Base-by-base conservation (phyloP, 345 rosid genomes). In the Noccaea bulbosa region DNA sequence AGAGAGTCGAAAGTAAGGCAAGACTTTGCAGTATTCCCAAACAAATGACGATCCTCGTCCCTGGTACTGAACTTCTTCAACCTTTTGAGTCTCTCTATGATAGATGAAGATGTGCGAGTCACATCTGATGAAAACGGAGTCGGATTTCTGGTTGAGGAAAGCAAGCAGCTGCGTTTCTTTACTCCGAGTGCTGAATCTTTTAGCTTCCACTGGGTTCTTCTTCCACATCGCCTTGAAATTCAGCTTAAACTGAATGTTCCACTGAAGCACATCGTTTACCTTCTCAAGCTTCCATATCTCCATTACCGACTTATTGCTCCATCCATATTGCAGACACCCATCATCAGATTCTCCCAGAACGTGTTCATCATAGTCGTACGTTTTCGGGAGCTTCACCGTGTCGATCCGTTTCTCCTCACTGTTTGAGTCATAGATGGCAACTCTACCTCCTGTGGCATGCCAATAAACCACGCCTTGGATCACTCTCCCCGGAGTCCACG, bases 281-380 rank as follows among this genome's bases (percentile, higher is more conserved):
- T 74, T 79, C 39, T 74, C 71, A 46, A 85, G 86, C 71, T 81
- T 81, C 88, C 88, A 87, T 70, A 87, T 78, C 80, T 85, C 81
- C 80, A 82, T 49, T 8, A 78, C 78, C 0, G 80, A 58, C 54
- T 73, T 79, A 49, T 67, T 73, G 72, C 88, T 87, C 82, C 84
- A 70, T 47, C 92, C 89, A 22, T 82, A 87, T 38, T 78, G 88
- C 75, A 87, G 33, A 65, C 45, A 77, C 20, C 92, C 85, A 44
- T 87, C 86, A 17, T 72, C 67, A 11, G 89, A 72, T 77, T 82
- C 92, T 3, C 86, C 92, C 0, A 85, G 80, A 78, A 70, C 81
- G 12, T 69, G 85, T 62, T 79, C 86, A 34, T 87, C 89, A 47
- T 71, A 87, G 67, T 83, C 83, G 51, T 14, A 71, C 6, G 81